Evolutionary conservation across 2,329 filamentous ascomycete genomes (phyloP).

Genomic region (Ceratocystiopsis brevicomis): DNA sequence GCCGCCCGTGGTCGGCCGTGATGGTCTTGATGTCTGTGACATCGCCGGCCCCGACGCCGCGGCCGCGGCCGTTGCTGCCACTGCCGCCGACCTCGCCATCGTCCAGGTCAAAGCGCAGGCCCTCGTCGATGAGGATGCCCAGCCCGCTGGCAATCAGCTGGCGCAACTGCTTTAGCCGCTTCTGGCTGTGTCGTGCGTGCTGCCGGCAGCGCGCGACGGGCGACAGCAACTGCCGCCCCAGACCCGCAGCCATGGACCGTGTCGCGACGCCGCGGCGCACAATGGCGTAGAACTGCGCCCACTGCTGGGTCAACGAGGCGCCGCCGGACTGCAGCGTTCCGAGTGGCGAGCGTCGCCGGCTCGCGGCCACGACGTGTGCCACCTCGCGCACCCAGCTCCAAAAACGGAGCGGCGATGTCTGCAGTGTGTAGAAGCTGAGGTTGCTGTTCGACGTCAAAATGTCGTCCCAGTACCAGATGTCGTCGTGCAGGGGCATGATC

Average conservation of each 20-base stretch:
- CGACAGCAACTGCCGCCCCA: constrained; percentile 54
- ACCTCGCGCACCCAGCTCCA: constrained; percentile 41
- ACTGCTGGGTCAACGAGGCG: constrained; percentile 27
- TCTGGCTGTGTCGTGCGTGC: constrained; percentile 58
- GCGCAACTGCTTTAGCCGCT: constrained; percentile 49
- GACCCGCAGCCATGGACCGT: constrained; percentile 43
- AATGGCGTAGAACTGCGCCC: constrained; percentile 60
- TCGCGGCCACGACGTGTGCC: constrained; percentile 48
- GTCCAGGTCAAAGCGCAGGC: constrained; percentile 43
- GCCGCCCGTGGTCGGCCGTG: constrained; percentile 21
- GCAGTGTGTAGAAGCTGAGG: constrained; percentile 66
- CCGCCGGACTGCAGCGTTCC: constrained; percentile 11
- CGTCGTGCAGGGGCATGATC: constrained; percentile 65
- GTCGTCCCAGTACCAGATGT: constrained; percentile 93
- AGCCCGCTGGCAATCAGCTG: constrained; percentile 72
- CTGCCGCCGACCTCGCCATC: constrained; percentile 14
- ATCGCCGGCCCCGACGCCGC: no score
- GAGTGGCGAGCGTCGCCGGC: constrained; percentile 23
- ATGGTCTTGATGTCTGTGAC: constrained; percentile 19
- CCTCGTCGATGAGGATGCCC: constrained; percentile 75
- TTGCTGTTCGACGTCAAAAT: constrained; percentile 60
- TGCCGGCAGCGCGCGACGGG: constrained; percentile 58
- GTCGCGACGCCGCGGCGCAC: constrained; percentile 60
- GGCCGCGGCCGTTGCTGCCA: no score
- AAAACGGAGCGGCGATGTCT: constrained; percentile 62